Conservation (phyloP, 2,329 filamentous ascomycete genomes). For the Xylariaceae sp. region DNA sequence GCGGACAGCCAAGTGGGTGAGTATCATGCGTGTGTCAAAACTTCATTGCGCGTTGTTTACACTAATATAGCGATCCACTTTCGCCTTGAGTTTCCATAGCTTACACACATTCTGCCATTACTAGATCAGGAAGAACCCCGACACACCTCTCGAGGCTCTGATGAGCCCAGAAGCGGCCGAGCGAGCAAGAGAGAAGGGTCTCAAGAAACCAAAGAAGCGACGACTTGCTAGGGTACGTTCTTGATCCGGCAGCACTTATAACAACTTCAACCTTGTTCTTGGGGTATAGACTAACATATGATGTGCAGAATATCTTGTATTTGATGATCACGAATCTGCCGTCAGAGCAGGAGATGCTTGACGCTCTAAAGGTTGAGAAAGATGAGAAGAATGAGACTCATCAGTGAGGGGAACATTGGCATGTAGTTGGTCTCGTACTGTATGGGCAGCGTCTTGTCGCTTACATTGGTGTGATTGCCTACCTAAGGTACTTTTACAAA, state of each 20-base stretch:
- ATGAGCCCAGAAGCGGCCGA: slow-evolving; percentile 6
- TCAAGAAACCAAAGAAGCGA: slow-evolving; percentile 10
- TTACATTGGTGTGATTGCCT: too few relatives aligned
- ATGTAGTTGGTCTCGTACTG: too few relatives aligned
- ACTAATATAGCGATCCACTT: too few relatives aligned
- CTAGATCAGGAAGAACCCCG: slow-evolving; percentile 8
- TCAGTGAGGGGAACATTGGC: too few relatives aligned
- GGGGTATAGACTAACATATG: neutral
- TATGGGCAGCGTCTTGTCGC: too few relatives aligned
- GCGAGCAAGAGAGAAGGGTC: slow-evolving; percentile 5
- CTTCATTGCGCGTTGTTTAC: too few relatives aligned
- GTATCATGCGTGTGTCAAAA: too few relatives aligned
- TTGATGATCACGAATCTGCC: slow-evolving; percentile 8
- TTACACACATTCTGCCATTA: too few relatives aligned
- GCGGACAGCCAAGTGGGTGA: slow-evolving; percentile 5
- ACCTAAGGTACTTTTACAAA: too few relatives aligned
- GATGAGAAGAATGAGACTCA: neutral
- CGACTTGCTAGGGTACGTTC: slow-evolving; percentile 3
- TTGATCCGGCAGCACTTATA: too few relatives aligned
- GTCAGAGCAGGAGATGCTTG: slow-evolving; percentile 2
- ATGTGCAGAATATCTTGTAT: slow-evolving; percentile 8
- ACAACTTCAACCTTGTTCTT: too few relatives aligned
- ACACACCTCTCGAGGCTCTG: slow-evolving; percentile 3
- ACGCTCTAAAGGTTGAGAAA: neutral
- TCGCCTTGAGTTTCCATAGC: too few relatives aligned